Percentiles rank a stretch among this genome's conserved stretches.
These are phyloP conservation scores for Schizochytrium sp. DNA, from an alignment of 108 stramenopile genomes.

Conservation along the genomic window DNA sequence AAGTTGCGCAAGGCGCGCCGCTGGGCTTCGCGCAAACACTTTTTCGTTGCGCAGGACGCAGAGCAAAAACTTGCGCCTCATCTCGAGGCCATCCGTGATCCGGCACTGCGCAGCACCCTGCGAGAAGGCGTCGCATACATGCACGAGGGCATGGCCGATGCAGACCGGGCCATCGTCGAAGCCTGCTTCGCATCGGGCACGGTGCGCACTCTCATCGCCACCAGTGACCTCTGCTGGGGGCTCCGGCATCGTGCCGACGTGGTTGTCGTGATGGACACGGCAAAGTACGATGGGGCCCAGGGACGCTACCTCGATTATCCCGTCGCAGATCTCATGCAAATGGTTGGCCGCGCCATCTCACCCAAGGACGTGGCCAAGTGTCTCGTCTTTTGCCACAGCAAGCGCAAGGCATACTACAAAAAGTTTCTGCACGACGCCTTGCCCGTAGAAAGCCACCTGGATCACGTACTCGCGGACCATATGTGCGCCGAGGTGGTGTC, in stretches of 20 bases:
- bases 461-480: conserved; percentile 90
- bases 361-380: conserved; percentile 66
- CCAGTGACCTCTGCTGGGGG: conserved; percentile 75
- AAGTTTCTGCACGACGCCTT: conserved; percentile 88
- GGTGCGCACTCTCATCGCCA: conserved; percentile 72
- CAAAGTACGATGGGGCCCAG: conserved; percentile 78
- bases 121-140: conserved; percentile 80
- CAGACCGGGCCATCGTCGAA: conserved; percentile 64
- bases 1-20: not conserved
- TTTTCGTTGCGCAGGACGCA: conserved; percentile 22
- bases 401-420: conserved; percentile 84
- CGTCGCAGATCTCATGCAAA: conserved; percentile 80
- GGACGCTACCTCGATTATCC: conserved; percentile 86
- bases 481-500: conserved; percentile 92
- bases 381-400: conserved; percentile 80
- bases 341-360: conserved; percentile 78
- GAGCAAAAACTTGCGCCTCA: conserved; percentile 21
- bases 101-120: conserved; percentile 72
- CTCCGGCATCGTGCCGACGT: conserved; percentile 59
- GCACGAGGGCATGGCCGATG: conserved; percentile 72
- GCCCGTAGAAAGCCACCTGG: conserved; percentile 92
- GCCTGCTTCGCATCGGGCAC: conserved; percentile 57
- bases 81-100: conserved; percentile 55
- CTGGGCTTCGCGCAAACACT: not conserved
- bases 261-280: conserved; percentile 91